Evolutionary conservation across 1,139 yeast genomes (phyloP).

Genomic region (Kodamaea arcana): DNA sequence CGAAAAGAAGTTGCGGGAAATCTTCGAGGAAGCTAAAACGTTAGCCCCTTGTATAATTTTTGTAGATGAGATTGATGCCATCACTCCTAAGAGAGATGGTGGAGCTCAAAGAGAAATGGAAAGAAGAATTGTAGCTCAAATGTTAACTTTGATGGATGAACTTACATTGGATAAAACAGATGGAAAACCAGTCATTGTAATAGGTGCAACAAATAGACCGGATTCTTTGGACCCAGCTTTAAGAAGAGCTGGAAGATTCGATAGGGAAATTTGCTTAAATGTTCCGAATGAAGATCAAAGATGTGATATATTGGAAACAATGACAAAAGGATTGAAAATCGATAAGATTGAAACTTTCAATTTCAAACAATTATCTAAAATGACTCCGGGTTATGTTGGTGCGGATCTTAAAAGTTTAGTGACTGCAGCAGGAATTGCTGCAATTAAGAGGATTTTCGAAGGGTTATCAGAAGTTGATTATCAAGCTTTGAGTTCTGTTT

Average conservation of each 20-base stretch:
- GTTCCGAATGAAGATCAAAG: constrained; percentile 91
- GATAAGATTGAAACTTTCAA: constrained; percentile 60
- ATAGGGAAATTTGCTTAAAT: constrained; percentile 56
- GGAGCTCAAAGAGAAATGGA: constrained; percentile 99
- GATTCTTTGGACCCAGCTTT: constrained; percentile 97
- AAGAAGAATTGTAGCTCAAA: constrained; percentile 91
- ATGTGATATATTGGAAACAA: constrained; percentile 66
- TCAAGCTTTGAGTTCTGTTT: no score
- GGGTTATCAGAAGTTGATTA: neutral
- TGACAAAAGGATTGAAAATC: constrained; percentile 64
- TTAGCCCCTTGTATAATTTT: constrained; percentile 91
- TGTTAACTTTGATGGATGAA: constrained; percentile 92
- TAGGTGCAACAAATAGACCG: constrained; percentile 68
- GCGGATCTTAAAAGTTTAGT: constrained; percentile 94
- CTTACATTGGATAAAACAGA: constrained; percentile 80
- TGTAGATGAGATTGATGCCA: constrained; percentile 96
- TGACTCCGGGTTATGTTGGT: constrained; percentile 98
- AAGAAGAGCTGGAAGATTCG: constrained; percentile 87
- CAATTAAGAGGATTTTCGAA: constrained; percentile 84
- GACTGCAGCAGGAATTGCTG: constrained; percentile 93
- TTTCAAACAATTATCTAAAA: constrained; percentile 69
- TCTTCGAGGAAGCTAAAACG: constrained; percentile 87
- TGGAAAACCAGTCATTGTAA: constrained; percentile 76
- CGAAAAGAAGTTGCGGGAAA: constrained; percentile 87
- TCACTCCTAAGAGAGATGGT: constrained; percentile 92